Evolutionary conservation across 108 stramenopile species (phyloP), one percentile per base, ranked within the genome.

Genomic region (Pseudonitzschia pungens): DNA sequence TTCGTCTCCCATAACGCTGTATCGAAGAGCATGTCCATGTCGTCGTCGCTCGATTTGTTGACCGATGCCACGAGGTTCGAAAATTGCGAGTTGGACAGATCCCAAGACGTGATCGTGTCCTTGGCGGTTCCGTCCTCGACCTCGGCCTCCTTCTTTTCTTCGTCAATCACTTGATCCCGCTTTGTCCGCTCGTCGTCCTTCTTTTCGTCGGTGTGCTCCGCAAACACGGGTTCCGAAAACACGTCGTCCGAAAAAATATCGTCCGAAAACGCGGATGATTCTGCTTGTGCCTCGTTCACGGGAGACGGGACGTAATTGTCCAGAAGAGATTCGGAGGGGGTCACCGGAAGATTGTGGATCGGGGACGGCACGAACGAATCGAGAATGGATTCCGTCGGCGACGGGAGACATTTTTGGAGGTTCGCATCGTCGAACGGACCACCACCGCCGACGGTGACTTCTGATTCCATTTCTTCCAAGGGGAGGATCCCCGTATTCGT

Each of bases 1-100:
- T 28, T 51, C 62, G 1, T 18, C 18, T 21, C 54, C 54, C 54
- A 78, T 18, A 65, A 70, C 5, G 57, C 32, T 1, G 67, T 63
- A 33, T 78, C 72, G 22, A 78, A 78, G 18, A 48, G 45, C 67
- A 69, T 62, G 32, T 72, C 72, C 42, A 69, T 48, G 18, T 48
- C 54, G 24, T 55, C 26, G 54, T 55, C 10, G 22, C 45, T 11
- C 29, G 36, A 18, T 16, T 14, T 62, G 36, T 32, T 15, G 18
- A 62, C n/a, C 9, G 32, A 62, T 24, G 27, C n/a, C 6, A 58
- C 64, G 8, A 48, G 8, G 22, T 67, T 50, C 11, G 66, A 22
- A 67, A 67, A 67, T 40, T 29, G 24, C 24, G 45, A n/a, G 16
- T 32, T 40, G 2, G 66, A 20, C 22, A 50, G n/a, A 26, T 48